Base-by-base conservation (phyloP, 192 early-diverging fungal species). In the Umbelopsis vinacea region DNA sequence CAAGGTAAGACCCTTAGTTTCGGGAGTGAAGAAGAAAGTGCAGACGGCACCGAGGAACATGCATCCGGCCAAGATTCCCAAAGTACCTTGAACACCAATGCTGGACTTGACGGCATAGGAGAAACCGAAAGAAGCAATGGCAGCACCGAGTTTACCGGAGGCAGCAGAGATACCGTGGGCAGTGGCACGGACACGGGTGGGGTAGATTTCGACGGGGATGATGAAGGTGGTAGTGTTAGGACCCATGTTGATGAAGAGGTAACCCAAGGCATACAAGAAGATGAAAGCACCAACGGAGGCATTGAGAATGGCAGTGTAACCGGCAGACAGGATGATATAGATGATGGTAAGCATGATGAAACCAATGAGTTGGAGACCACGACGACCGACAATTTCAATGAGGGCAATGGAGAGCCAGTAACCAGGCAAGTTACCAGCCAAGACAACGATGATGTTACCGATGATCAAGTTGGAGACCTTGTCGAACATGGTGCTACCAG, bases 331-430 rank as follows among this genome's bases (percentile, higher is more conserved):
- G 35, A 89, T 69, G 24, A 84, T 74, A 69, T 89, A 90, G 68
- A 90, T 72, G 12, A 91, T 68, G n/a, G 87, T 82, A 37, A 93
- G 75, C 66, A 89, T 77, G 11, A 46, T 84, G 77, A 96, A 97
- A 55, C 94, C 94, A 72, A 91, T 81, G 70, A 93, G 89, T 76
- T 96, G 94, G 67, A 98, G 96, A 10, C 76, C 81, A 77, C 92
- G 93, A 76, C 96, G 92, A 71, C 96, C 96, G 35, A 92, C 71
- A 60, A 80, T 81, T 68, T 98, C 96, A 50, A 98, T 90, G 12
- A 90, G 75, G 63, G 90, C 89, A 72, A 98, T 92, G 11, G 91
- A 79, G 76, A 96, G 81, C 92, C 90, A 95, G 90, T 96, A 98
- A 46, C 96, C 96, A 29, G 96, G 96, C 6, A 98, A 63, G 57